phyloP scores from a whole-genome alignment of 2,329 filamentous ascomycete species.

The Ceratocystis diversiconidia region DNA sequence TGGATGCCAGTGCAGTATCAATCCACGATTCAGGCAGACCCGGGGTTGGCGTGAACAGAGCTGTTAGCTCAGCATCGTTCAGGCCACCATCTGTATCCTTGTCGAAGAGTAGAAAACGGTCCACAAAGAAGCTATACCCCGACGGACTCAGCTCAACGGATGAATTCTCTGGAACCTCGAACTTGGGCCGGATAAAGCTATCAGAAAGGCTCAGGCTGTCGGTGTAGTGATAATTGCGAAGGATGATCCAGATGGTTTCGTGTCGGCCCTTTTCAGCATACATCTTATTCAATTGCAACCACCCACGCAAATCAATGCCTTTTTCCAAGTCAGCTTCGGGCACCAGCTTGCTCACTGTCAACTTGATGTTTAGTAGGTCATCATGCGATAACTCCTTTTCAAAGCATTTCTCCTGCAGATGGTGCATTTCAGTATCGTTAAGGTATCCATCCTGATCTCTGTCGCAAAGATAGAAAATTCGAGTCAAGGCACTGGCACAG shows the following conservation, averaged over 20 bases:
- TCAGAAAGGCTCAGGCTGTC: conserved; percentile 88
- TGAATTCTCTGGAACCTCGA: conserved; percentile 82
- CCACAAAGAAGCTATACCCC: conserved; percentile 94
- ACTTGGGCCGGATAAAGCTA: conserved; percentile 79
- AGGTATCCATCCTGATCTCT: conserved; percentile 90
- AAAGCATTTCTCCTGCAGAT: conserved; percentile 86
- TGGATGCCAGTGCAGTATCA: conserved; percentile 80
- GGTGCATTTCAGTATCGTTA: conserved; percentile 77
- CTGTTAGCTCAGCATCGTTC: conserved; percentile 69
- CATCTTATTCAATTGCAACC: conserved; percentile 82
- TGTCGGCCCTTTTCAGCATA: conserved; percentile 96
- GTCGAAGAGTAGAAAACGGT: conserved; percentile 86
- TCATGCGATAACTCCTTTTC: conserved; percentile 68
- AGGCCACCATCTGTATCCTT: conserved; percentile 95
- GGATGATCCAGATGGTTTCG: conserved; percentile 95
- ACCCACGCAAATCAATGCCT: conserved; percentile 71
- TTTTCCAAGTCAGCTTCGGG: conserved; percentile 47
- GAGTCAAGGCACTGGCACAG: conserved; percentile 69
- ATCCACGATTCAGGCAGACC: conserved; percentile 77
- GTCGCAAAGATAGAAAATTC: conserved; percentile 92
- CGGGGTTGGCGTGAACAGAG: conserved; percentile 84
- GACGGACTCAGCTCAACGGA: conserved; percentile 88
- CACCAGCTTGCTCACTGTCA: conserved; percentile 58
- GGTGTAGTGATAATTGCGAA: conserved; percentile 89
- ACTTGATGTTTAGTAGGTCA: conserved; percentile 83